Percentiles rank a stretch among this genome's conserved stretches.
Conservation (phyloP, 2,329 filamentous ascomycete species). For the Exophiala sp. region DNA sequence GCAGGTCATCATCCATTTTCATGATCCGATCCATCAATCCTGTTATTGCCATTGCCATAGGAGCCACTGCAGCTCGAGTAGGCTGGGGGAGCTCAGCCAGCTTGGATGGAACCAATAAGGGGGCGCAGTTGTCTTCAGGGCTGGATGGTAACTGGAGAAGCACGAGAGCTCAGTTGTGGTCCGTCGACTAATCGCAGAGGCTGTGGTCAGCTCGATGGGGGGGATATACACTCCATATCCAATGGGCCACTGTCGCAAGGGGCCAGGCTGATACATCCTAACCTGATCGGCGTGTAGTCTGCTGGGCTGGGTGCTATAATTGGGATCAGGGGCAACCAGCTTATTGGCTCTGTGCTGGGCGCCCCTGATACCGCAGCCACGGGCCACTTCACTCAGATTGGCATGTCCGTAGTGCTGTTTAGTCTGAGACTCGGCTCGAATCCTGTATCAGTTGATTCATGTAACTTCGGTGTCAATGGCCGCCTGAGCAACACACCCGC, state of each 20-base stretch:
- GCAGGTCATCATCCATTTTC: neutral
- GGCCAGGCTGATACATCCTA: neutral
- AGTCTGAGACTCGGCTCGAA: neutral
- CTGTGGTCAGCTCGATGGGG: neutral
- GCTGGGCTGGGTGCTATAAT: conserved; percentile 6
- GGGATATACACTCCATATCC: too few species aligned
- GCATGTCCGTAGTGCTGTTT: conserved; percentile 22
- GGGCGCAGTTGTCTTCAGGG: conserved; percentile 8
- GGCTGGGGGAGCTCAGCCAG: neutral
- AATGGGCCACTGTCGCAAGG: too few species aligned
- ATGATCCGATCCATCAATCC: too few species aligned
- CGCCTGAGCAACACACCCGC: too few species aligned
- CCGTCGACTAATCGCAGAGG: conserved; percentile 5
- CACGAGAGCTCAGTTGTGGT: conserved; percentile 11
- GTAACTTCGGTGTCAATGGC: too few species aligned
- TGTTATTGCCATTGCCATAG: neutral
- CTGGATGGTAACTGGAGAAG: neutral
- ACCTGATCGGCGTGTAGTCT: neutral
- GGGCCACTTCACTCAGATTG: conserved; percentile 18
- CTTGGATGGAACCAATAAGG: neutral
- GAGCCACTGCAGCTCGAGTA: neutral
- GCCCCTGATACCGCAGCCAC: conserved; percentile 23
- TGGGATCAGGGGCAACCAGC: conserved; percentile 9
- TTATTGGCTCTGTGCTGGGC: conserved; percentile 9
- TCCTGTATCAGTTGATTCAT: neutral